These are phyloP conservation scores for Fraxinus cuspidata DNA, from an alignment of 257 asterid species.

Conservation along the genomic window DNA sequence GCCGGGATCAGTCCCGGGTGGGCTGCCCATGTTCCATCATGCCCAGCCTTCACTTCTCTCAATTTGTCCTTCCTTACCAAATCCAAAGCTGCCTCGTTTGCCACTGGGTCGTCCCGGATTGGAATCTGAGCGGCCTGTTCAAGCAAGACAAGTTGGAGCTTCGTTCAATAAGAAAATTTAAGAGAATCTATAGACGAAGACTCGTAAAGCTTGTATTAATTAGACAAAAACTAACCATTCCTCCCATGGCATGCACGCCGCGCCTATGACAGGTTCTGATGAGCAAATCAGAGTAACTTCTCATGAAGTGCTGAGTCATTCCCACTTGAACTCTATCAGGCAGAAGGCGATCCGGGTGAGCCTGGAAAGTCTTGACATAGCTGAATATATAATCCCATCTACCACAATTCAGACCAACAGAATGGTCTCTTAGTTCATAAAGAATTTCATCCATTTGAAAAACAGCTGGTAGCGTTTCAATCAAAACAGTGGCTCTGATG, in stretches of 20 bases:
- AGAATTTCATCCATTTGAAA: conserved; percentile 95
- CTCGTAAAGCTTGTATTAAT: neutral
- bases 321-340: conserved; percentile 96
- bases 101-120: conserved; percentile 69
- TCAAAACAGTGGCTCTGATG: conserved; percentile 90
- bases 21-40: conserved; percentile 99
- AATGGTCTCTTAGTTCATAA: conserved; percentile 77
- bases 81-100: conserved; percentile 87
- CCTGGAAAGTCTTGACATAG: conserved; percentile 88
- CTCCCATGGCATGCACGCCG: conserved; percentile 97
- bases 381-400: conserved; percentile 98
- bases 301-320: conserved; percentile 91
- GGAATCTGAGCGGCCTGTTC: conserved; percentile 97
- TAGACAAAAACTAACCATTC: conserved; percentile 52
- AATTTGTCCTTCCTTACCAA: conserved; percentile 73
- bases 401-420: conserved; percentile 87
- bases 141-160: neutral
- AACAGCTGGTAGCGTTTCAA: conserved; percentile 96
- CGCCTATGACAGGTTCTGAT: conserved; percentile 84
- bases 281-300: conserved; percentile 82
- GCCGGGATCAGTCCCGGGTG: conserved; percentile 93
- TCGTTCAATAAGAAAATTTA: too few species aligned
- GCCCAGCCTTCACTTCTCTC: conserved; percentile 89
- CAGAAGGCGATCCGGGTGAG: conserved; percentile 78
- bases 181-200: too few species aligned